These are phyloP conservation scores for Cylindrotheca closterium DNA, from an alignment of 108 stramenopile genomes.

Conservation along the genomic window DNA sequence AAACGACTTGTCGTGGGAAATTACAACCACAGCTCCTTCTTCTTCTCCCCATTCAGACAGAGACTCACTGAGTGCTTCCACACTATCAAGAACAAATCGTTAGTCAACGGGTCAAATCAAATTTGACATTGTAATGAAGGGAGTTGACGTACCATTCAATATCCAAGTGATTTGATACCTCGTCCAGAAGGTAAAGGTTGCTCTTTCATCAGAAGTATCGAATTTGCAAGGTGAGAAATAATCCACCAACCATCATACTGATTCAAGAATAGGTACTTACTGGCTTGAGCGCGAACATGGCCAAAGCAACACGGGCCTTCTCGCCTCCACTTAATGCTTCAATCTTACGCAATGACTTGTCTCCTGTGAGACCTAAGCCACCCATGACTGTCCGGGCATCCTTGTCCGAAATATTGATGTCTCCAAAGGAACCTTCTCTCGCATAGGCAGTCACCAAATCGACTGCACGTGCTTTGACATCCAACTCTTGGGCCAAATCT, in stretches of 20 bases:
- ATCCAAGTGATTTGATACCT: conserved; percentile 64
- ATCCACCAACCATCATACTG: too few relatives aligned
- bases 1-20: conserved; percentile 90
- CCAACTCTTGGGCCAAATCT: conserved; percentile 89
- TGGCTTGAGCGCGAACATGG: conserved; percentile 83
- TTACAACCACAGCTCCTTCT: conserved; percentile 83
- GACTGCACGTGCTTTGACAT: conserved; percentile 60
- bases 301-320: conserved; percentile 82
- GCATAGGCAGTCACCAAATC: conserved; percentile 77
- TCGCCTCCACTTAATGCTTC: conserved; percentile 73
- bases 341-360: conserved; percentile 68
- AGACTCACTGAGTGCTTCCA: conserved; percentile 79
- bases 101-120: not conserved
- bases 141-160: conserved; percentile 43
- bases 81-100: conserved; percentile 28
- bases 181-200: conserved; percentile 75
- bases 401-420: conserved; percentile 72
- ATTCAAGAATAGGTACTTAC: not conserved
- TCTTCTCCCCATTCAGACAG: conserved; percentile 74
- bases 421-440: conserved; percentile 58
- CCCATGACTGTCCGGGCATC: conserved; percentile 79
- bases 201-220: conserved; percentile 8
- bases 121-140: not conserved
- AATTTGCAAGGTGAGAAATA: too few relatives aligned
- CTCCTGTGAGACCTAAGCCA: conserved; percentile 71